Conservation (phyloP, 352 stramenopile genomes). For the Phytopythium litorale region DNA sequence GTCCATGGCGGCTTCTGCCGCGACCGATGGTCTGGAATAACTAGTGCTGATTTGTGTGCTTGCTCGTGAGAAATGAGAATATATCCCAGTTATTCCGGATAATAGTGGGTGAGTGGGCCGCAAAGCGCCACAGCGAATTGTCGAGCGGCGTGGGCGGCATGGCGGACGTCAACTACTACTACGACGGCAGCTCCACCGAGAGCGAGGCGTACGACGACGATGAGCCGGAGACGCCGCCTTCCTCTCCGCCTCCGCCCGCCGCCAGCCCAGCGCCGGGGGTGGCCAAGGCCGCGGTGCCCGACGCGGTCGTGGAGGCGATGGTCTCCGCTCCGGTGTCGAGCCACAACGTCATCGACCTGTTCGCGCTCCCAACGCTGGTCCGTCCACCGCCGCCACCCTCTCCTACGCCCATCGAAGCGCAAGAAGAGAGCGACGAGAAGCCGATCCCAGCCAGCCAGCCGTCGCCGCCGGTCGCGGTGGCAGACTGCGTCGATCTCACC, state of each 20-base stretch:
- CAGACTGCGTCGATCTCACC: neutral
- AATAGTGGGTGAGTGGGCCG: neutral
- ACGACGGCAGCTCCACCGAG: constrained; percentile 25
- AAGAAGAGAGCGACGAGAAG: neutral
- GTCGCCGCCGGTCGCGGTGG: neutral
- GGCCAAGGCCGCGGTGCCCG: neutral
- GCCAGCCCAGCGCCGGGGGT: neutral
- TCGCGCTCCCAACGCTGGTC: neutral
- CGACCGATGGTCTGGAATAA: neutral
- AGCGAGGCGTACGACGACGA: constrained; percentile 21
- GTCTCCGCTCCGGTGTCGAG: neutral
- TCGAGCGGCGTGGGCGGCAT: neutral
- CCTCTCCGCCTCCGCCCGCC: neutral
- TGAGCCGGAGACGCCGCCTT: neutral
- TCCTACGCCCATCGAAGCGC: neutral
- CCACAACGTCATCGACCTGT: constrained; percentile 5
- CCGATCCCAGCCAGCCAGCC: neutral
- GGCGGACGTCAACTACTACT: neutral
- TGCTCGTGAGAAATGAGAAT: too few species aligned
- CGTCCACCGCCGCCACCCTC: neutral
- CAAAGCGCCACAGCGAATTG: neutral
- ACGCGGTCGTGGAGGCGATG: neutral
- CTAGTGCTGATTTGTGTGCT: neutral
- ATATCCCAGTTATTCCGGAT: neutral
- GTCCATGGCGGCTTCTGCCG: neutral